A percentile compares a stretch with the other conserved stretches of the same genome.
Conservation (phyloP, 2,329 filamentous ascomycete genomes). For the Periconia digitata region DNA sequence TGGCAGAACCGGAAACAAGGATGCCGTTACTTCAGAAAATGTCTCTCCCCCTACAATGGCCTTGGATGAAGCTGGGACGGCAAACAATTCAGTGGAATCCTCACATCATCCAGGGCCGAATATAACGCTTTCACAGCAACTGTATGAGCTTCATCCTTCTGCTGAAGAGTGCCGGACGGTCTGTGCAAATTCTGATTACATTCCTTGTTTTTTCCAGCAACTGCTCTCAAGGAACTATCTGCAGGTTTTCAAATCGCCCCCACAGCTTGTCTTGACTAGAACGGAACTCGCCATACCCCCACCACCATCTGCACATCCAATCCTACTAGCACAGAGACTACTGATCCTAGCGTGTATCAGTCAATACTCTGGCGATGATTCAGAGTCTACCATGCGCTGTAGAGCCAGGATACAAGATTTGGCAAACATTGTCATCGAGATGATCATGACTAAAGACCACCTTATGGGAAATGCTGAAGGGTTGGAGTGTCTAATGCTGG, state of each 20-base stretch:
- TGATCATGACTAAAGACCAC: slow-evolving; percentile 3
- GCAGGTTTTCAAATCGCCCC: background rate
- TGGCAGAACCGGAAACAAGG: background rate
- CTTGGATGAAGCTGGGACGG: no score
- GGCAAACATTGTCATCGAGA: slow-evolving; percentile 3
- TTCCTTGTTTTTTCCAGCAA: slow-evolving; percentile 7
- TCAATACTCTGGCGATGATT: background rate
- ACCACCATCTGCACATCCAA: slow-evolving; percentile 1
- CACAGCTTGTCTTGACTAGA: background rate
- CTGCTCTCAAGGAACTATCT: slow-evolving; percentile 3
- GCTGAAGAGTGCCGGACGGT: slow-evolving; percentile 1
- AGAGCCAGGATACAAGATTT: slow-evolving; percentile 1
- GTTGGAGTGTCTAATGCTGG: slow-evolving; percentile 6
- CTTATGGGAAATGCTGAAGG: slow-evolving; percentile 1
- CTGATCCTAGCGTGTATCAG: slow-evolving; percentile 5
- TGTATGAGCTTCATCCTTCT: slow-evolving; percentile 1
- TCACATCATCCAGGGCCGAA: background rate
- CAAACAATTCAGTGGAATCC: no score
- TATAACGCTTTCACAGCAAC: slow-evolving; percentile 1
- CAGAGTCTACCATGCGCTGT: background rate
- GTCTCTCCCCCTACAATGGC: no score
- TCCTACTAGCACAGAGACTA: slow-evolving; percentile 7
- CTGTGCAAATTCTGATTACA: slow-evolving; percentile 1
- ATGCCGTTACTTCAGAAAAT: background rate
- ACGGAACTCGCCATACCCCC: background rate